A percentile compares a stretch with the other conserved stretches of the same genome.
Conservation (phyloP, 208 protist genomes). For the Acanthamoeba castellanii region DNA sequence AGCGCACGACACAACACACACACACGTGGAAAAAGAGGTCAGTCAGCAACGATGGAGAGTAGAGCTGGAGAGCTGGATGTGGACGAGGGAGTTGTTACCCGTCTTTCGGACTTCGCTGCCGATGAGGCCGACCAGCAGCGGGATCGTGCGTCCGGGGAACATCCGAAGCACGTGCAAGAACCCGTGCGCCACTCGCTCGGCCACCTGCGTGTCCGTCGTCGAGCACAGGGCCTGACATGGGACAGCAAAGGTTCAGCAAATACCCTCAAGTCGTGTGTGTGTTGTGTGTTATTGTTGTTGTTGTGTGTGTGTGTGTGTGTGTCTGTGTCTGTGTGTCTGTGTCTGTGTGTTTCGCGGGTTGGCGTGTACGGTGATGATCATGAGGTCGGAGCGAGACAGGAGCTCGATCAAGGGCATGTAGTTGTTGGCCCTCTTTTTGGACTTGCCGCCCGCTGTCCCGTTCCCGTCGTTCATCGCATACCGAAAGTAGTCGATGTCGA, state of each 20-base stretch:
- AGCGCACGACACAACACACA: not conserved
- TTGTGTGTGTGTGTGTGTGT: no score
- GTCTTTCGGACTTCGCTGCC: conserved; percentile 53
- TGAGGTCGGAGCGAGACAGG: not conserved
- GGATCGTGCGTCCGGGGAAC: conserved; percentile 2
- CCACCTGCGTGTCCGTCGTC: not conserved
- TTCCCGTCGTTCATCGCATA: not conserved
- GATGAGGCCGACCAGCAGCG: conserved; percentile 1
- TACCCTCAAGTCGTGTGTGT: no score
- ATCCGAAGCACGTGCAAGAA: conserved; percentile 28
- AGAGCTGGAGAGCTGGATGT: no score
- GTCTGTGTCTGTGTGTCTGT: no score
- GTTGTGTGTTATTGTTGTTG: no score
- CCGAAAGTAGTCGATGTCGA: conserved; percentile 42
- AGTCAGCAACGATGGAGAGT: no score
- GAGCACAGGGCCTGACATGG: not conserved
- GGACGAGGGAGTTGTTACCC: not conserved
- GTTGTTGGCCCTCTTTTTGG: not conserved
- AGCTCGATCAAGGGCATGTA: conserved; percentile 39
- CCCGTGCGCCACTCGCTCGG: conserved; percentile 17
- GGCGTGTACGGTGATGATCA: not conserved
- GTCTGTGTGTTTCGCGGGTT: no score
- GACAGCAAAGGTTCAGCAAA: not conserved
- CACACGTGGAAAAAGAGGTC: no score
- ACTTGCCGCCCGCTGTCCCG: not conserved